Evolutionary conservation across 805 yeast species (phyloP), one percentile per base, ranked within the genome.

Genomic region (Yarrowia porcina): DNA sequence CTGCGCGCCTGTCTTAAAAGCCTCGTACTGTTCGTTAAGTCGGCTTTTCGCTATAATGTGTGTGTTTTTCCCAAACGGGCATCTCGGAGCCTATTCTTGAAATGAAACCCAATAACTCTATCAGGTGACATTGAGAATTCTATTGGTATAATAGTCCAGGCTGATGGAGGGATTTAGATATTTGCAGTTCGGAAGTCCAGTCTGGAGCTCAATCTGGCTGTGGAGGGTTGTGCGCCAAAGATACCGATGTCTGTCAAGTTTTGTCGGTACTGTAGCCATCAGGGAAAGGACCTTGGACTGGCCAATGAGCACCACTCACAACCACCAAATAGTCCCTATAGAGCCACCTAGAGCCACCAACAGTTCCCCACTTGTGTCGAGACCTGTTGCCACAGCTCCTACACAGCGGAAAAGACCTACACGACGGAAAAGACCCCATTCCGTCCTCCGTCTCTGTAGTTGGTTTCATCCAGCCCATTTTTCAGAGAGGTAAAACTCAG

Each of bases 71-170:
- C 52, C 13, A 45, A 45, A 30, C 13, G 13, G 52, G 52, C 36
- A 44, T 13, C 13, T 11, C 36, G 12, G 52, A 45, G 52, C 18
- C 36, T 45, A 45, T 45, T 45, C 28, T 17, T 28, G 36, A 45
- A 45, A 28, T 45, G 36, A 45, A 45, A 28, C 25, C n/a, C 20
- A 45, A 45, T 11, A 45, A 45, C 52, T 45, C 36, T 45, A 45
- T 30, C 52, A 45, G 52, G 36, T 45, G 52, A 45, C 52, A 35
- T 28, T 28, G 28, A 18, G n/a, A 45, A 45, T 27, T 18, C 13
- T 45, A 45, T 23, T 10, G 13, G 27, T 9, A 11, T 15, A 17
- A 21, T 41, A 23, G 28, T 15, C 30, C 47, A 15, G 47, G 47
- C n/a, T n/a, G n/a, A n/a, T n/a, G n/a, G n/a, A n/a, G n/a, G n/a